A percentile compares a stretch with the other conserved stretches of the same genome.
phyloP scores from a whole-genome alignment of 306 rosid species.

The Hippophae rhamnoides region DNA sequence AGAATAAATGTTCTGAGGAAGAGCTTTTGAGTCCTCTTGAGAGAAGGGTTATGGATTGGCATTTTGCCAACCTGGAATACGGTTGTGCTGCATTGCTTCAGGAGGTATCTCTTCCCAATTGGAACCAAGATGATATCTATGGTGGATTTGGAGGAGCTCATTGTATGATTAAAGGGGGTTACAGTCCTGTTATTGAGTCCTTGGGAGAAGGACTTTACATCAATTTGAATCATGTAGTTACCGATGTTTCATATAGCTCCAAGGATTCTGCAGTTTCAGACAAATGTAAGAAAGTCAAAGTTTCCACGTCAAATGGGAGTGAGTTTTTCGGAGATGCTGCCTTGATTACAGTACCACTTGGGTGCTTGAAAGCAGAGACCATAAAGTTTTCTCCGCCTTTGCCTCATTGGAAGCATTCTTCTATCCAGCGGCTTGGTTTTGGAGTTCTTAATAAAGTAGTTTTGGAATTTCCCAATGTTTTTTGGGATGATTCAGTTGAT shows the following conservation, averaged over 20 bases:
- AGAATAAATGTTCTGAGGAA: constrained; percentile 23
- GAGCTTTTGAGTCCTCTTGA: constrained; percentile 76
- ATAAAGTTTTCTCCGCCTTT: constrained; percentile 82
- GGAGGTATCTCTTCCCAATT: constrained; percentile 91
- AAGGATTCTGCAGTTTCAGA: constrained; percentile 27
- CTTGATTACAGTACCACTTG: constrained; percentile 86
- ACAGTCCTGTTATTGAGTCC: constrained; percentile 82
- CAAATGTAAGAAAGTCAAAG: constrained; percentile 47
- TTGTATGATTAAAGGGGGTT: constrained; percentile 99
- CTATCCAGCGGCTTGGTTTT: constrained; percentile 86
- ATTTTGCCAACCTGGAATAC: constrained; percentile 94
- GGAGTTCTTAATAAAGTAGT: constrained; percentile 93
- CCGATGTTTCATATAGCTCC: constrained; percentile 61
- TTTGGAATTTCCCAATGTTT: constrained; percentile 84
- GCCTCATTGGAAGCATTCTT: constrained; percentile 84
- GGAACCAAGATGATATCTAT: constrained; percentile 98
- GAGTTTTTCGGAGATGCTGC: constrained; percentile 82
- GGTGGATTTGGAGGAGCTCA: constrained; percentile 99
- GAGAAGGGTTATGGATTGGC: constrained; percentile 99
- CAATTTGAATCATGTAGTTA: constrained; percentile 67
- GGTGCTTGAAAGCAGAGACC: constrained; percentile 89
- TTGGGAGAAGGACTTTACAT: constrained; percentile 71
- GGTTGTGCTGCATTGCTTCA: constrained; percentile 94
- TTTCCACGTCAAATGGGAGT: constrained; percentile 65
- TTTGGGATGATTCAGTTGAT: constrained; percentile 98